These are phyloP conservation scores for Stevia rebaudiana DNA, from an alignment of 140 eudicot genomes.

Conservation along the genomic window DNA sequence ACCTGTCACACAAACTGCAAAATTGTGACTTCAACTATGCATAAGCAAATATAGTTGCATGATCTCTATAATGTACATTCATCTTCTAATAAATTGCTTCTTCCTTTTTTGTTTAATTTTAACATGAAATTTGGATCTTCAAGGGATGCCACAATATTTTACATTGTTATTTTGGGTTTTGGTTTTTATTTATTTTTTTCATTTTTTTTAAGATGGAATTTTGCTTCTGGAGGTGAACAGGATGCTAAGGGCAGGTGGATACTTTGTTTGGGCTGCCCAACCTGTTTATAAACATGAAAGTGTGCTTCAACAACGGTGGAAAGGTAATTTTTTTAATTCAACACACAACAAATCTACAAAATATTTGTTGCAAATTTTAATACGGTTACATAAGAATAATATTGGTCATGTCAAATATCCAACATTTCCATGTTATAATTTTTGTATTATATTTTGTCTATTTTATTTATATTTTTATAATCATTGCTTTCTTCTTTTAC, in stretches of 20 bases:
- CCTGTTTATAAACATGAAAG: constrained; percentile 67
- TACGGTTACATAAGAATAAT: not conserved
- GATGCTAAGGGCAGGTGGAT: constrained; percentile 80
- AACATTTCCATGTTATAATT: not conserved
- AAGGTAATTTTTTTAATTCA: constrained; percentile 35
- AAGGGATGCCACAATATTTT: not conserved
- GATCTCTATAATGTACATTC: not conserved
- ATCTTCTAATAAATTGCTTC: not conserved
- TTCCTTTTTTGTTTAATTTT: not conserved
- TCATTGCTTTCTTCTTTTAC: not conserved
- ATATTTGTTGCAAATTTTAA: not conserved
- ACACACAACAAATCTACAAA: not conserved
- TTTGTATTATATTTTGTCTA: not conserved
- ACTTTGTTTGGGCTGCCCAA: constrained; percentile 70
- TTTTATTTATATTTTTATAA: not conserved
- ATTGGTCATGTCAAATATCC: constrained; percentile 8
- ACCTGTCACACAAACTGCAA: not conserved
- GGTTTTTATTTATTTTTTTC: constrained; percentile 13
- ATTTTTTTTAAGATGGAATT: constrained; percentile 56
- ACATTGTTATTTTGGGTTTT: not conserved
- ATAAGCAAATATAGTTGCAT: not conserved
- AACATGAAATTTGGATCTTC: not conserved
- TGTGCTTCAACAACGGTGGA: constrained; percentile 53
- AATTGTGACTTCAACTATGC: not conserved
- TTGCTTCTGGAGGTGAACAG: constrained; percentile 82